Evolutionary conservation across 768 basidiomycete species (phyloP).

Genomic region (Pisolithus sp.): DNA sequence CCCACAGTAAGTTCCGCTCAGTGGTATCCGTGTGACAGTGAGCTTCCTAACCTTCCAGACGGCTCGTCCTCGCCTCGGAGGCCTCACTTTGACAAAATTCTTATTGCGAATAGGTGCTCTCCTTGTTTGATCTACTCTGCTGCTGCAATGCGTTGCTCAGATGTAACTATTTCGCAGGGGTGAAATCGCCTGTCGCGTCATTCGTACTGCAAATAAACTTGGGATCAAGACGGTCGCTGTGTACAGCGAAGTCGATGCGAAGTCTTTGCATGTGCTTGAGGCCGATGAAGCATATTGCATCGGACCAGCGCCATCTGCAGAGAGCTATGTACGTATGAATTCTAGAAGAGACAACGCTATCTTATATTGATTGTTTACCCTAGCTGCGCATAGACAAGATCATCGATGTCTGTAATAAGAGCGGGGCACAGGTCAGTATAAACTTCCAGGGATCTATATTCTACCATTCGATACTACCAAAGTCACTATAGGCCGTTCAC

Average conservation of each 20-base stretch:
- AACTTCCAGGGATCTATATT: background rate
- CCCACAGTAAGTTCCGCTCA: slow-evolving; percentile 10
- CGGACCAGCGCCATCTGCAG: slow-evolving; percentile 81
- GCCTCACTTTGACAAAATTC: slow-evolving; percentile 83
- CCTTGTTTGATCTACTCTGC: background rate
- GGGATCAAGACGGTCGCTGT: slow-evolving; percentile 92
- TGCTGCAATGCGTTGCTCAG: background rate
- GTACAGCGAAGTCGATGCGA: slow-evolving; percentile 80
- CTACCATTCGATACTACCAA: background rate
- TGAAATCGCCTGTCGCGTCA: slow-evolving; percentile 94
- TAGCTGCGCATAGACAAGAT: slow-evolving; percentile 87
- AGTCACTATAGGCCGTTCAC: slow-evolving; percentile 66
- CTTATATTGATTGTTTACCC: slow-evolving; percentile 3
- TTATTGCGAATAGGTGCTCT: slow-evolving; percentile 78
- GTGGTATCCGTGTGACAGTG: background rate
- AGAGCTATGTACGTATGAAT: slow-evolving; percentile 71
- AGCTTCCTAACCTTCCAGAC: background rate
- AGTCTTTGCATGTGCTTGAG: slow-evolving; percentile 77
- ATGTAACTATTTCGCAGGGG: slow-evolving; percentile 45
- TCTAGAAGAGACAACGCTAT: background rate
- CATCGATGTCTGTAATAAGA: slow-evolving; percentile 71
- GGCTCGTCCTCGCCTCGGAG: slow-evolving; percentile 13
- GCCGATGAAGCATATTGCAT: slow-evolving; percentile 92
- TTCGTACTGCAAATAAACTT: slow-evolving; percentile 79
- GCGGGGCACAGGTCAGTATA: slow-evolving; percentile 72